Base-by-base conservation (phyloP, 495 filamentous ascomycete genomes). In the Haplographium delicatum region DNA sequence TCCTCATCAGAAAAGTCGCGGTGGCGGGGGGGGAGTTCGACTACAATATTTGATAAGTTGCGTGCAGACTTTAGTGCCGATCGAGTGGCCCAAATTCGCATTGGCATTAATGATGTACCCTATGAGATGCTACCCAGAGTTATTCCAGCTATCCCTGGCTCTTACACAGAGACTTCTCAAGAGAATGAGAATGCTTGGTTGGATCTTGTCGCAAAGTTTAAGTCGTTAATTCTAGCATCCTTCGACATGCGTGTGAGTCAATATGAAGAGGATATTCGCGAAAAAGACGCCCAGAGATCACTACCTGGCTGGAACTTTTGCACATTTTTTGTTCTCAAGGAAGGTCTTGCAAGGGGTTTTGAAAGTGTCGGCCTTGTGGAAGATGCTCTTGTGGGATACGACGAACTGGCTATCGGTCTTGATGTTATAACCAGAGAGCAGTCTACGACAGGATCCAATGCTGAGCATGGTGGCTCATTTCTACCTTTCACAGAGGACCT, bases 261-360 rank as follows among this genome's bases (percentile, higher is more conserved):
- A 60, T 97, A 97, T 65, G 93, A 98, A 61, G 91, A 96, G 59
- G 94, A 98, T 65, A 94, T 98, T 59, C 83, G 84, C 57, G 94
- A 96, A 62, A 89, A 87, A 59, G 93, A 97, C 58, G 79, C 85
- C 3, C 91, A 96, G 69, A 81, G 91, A 34, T 79, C 74, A 34
- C 68, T 98, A 19, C 93, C 94, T 3, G 93, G 93, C 0, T 98
- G 94, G 93, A 98, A 98, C 62, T 98, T 97, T 62, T 96, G 91
- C 65, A 97, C 94, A 0, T 98, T 96, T 62, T 98, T 98, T 62
- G 87, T 98, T 18, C 73, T 97, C 13, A 98, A 98, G 59, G 93
- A 98, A 63, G 93, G 93, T 4, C 74, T 98, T 34, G 90, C 91
- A 4, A 76, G 85, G 49, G 94, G 90, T 0, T 96, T 98, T 62